Evolutionary conservation across 192 early-diverging fungal species (phyloP), one percentile per base, ranked within the genome.

Genomic region (Coemansia sp.): DNA sequence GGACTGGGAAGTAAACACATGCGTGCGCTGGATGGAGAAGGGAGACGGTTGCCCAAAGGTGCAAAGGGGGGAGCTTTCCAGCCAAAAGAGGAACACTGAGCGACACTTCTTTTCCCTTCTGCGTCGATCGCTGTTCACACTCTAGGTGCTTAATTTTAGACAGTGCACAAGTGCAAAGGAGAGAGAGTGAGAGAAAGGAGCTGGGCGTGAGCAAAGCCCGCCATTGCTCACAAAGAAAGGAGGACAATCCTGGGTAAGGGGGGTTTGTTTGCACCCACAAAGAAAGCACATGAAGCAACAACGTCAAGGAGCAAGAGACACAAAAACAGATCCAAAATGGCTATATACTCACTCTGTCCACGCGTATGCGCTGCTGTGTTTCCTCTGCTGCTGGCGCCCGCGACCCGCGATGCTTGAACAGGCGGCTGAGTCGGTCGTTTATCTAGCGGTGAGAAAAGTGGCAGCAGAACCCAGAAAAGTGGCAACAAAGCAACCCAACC

Each of bases 351-450:
- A 80, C 77, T 36, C 77, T 68, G 61, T 80, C 77, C 10, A 56
- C 77, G 0, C 69, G 67, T 17, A 72, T 66, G 48, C 62, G 68
- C 17, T 71, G 63, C 63, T 71, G 72, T 23, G 67, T 59, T 40
- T 52, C 53, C 6, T 74, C 65, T 9, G 76, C 54, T 1, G 38
- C 53, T 23, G 67, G 50, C 0, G 67, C 69, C 35, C 73, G 73
- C 54, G 72, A 71, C 45, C 69, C 65, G 23, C 72, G 77, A 40
- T 74, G 61, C 63, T 73, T 74, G 56, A 80, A 80, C 34, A 80
- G 72, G 57, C 77, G 48, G 63, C 77, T 74, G 63, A 80, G 74
- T 17, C 77, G 72, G 72, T 74, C 72, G 63, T 74, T 71, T 34
- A 74, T 67, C 75, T 77, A 77, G 55, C 17, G 20, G 42, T n/a